These are phyloP conservation scores for Globisporangium megalacanthum DNA, from an alignment of 352 stramenopile species.

Conservation along the genomic window DNA sequence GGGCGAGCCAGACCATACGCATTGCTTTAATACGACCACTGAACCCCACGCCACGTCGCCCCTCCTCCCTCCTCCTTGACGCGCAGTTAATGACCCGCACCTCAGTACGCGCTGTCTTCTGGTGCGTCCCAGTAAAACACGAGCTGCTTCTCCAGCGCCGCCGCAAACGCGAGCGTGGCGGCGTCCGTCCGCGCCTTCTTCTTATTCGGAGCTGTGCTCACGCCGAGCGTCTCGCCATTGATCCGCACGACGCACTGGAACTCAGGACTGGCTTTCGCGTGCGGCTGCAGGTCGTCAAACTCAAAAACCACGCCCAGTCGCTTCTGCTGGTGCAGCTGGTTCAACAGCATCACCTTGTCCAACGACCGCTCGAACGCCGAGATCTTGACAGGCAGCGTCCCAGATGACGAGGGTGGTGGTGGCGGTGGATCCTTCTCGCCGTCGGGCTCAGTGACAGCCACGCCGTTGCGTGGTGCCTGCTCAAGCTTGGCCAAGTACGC, in stretches of 20 bases:
- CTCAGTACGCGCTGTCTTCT: not conserved
- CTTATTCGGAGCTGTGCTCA: conserved; percentile 51
- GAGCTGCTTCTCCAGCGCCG: conserved; percentile 58
- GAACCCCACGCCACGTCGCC: not conserved
- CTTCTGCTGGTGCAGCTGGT: conserved; percentile 45
- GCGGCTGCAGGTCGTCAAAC: conserved; percentile 36
- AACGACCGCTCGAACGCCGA: conserved; percentile 38
- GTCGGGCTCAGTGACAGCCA: conserved; percentile 18
- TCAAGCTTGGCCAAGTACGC: conserved; percentile 54
- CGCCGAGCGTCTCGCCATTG: conserved; percentile 33
- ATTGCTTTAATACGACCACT: no score
- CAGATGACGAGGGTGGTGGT: not conserved
- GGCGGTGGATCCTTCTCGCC: conserved; percentile 25
- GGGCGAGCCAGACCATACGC: no score
- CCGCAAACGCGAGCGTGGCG: conserved; percentile 62
- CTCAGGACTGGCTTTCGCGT: conserved; percentile 22
- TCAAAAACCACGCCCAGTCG: conserved; percentile 37
- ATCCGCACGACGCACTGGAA: conserved; percentile 52
- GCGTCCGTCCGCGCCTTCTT: conserved; percentile 76
- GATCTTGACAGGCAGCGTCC: conserved; percentile 14
- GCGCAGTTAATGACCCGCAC: conserved; percentile 1
- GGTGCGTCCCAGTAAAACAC: conserved; percentile 26
- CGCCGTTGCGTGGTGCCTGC: conserved; percentile 31
- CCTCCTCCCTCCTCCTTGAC: not conserved
- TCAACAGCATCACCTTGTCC: conserved; percentile 39